Evolutionary conservation across 2,329 filamentous ascomycete genomes (phyloP), one percentile per base, ranked within the genome.

Genomic region (Sclerotinia subarctica): DNA sequence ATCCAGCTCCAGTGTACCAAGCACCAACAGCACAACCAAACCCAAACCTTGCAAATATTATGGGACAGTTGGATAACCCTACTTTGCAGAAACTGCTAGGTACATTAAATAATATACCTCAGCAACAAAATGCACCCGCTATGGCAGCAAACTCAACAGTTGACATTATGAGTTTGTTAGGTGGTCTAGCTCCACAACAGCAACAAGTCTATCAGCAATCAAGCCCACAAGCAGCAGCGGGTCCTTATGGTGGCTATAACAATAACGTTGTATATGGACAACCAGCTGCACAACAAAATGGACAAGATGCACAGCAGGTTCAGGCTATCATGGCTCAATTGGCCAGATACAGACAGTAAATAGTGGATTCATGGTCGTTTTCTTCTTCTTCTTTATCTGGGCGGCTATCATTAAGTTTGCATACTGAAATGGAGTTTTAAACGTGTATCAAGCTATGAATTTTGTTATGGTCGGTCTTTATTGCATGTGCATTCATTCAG

Each of bases 271-370:
- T 15, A 47, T 63, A 67, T 63, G 47, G 51, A 7, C 52, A 64
- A 19, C 17, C 65, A 38, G 46, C 69, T 29, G 46, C 66, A 71
- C 76, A 49, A 77, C 77, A 38, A 46, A 71, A 70, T 51, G 72
- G 73, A 46, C 75, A 82, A 66, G 78, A 81, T 17, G 80, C 82
- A 11, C 81, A 88, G 17, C 82, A 87, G 65, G 83, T 93, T 73
- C 86, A 90, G 76, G 90, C 91, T 73, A 91, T 93, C 64, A 90
- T 93, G 85, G 88, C 89, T 19, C 88, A 91, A 74, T 80, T 93
- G 69, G 86, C 88, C 58, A 86, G 85, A 73, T 90, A 86, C 74
- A 83, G 88, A 71, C 84, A 88, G 53, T 68, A 49, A 52, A 24
- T 13, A 19, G 75, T 87, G 68, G 71, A 51, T 64, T n/a, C 5